Base-by-base conservation (phyloP, 805 yeast species). In the Blastobotrys peoriensis region DNA sequence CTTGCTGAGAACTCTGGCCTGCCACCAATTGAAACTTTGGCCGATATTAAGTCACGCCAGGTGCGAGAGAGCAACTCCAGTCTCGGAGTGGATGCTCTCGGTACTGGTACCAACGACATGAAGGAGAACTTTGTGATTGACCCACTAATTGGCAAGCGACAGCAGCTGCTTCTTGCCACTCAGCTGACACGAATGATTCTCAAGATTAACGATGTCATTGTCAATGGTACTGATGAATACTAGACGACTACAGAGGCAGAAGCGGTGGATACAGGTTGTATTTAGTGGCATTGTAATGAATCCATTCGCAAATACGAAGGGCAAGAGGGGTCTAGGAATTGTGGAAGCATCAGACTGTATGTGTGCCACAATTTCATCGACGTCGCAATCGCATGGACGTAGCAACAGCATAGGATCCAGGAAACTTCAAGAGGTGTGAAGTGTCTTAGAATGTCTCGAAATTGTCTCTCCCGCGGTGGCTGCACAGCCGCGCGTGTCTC, bases 141-240 rank as follows among this genome's bases (percentile, higher is more conserved):
- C 66, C 98, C 99, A 45, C 79, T 87, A 63, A 89, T 93, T 57
- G 97, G 98, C 60, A 93, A 93, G 74, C 88, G 86, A 65, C 98
- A 93, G 67, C 99, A 93, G 69, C 76, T 93, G 54, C 69, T 86
- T 62, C 75, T 93, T 64, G 98, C 98, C 39, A 93, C 99, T 10
- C 99, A 93, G 70, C 76, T 93, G 63, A 88, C 97, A 46, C 80
- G 98, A 70, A 93, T 93, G 98, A 88, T 93, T 51, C 75, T 93
- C 62, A 93, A 93, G 74, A 93, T 93, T 63, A 94, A 93, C 66
- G 91, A 91, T 65, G 98, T 93, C 48, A 93, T 93, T 59, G 82
- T 91, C 55, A 84, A 84, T 59, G 95, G 95, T 37, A 82, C 81
- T 61, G 91, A 83, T 60, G 86, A 77, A 33, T 58, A 54, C 38